Percentiles rank a stretch among this genome's conserved stretches.
Evolutionary conservation across 768 basidiomycete species (phyloP).

Genomic region (Cystobasidium ongulense): DNA sequence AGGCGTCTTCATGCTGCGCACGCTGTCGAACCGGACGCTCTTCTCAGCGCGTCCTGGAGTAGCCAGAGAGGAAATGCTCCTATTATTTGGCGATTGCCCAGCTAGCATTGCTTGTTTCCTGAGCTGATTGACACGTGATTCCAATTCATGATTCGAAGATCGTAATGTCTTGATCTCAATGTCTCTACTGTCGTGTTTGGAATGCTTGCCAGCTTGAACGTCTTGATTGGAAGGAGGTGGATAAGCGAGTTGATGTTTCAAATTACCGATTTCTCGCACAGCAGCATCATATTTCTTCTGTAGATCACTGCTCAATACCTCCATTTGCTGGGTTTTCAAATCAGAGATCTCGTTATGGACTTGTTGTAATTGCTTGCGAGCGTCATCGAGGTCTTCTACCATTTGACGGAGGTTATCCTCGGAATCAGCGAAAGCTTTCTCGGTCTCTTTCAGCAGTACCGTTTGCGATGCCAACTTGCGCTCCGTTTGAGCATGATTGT

Average conservation of each 20-base stretch:
- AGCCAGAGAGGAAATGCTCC: neutral
- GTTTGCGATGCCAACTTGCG: neutral
- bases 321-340: neutral
- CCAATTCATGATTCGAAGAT: slow-evolving; percentile 64
- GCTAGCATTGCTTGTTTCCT: slow-evolving; percentile 47
- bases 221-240: neutral
- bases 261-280: slow-evolving; percentile 26
- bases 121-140: slow-evolving; percentile 56
- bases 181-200: slow-evolving; percentile 68
- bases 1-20: slow-evolving; percentile 38
- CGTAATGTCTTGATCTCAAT: slow-evolving; percentile 66
- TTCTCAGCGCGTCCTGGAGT: slow-evolving; percentile 31
- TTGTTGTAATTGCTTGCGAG: neutral
- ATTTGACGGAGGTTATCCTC: neutral
- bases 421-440: neutral
- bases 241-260: slow-evolving; percentile 17
- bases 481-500: neutral
- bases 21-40: slow-evolving; percentile 34
- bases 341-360: neutral
- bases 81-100: slow-evolving; percentile 51
- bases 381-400: neutral
- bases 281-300: slow-evolving; percentile 34
- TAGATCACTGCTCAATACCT: slow-evolving; percentile 17
- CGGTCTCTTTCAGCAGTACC: neutral
- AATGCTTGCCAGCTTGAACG: slow-evolving; percentile 37